Percentiles rank a stretch among this genome's conserved stretches.
Conservation (phyloP, 495 filamentous ascomycete genomes). For the Cercophora newfieldiana region DNA sequence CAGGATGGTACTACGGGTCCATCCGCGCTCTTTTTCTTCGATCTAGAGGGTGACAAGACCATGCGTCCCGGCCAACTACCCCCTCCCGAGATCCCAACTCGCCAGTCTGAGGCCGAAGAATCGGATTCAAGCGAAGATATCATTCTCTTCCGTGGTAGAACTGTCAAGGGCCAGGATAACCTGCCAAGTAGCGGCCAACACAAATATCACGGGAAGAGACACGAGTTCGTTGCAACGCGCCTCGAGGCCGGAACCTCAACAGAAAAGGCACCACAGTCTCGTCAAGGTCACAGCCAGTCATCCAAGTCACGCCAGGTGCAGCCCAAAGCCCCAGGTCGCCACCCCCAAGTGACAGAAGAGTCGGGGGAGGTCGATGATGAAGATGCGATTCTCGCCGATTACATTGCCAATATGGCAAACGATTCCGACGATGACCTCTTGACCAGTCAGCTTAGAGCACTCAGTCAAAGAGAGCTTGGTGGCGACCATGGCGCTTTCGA, state of each 20-base stretch:
- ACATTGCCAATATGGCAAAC: slow-evolving; percentile 69
- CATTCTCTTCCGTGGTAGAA: slow-evolving; percentile 64
- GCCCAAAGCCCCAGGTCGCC: not conserved
- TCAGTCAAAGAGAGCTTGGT: slow-evolving; percentile 49
- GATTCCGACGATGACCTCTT: slow-evolving; percentile 38
- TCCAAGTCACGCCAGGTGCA: not conserved
- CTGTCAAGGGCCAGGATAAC: slow-evolving; percentile 11
- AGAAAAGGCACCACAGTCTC: not conserved
- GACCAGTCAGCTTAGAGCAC: slow-evolving; percentile 20
- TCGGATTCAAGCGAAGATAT: slow-evolving; percentile 65
- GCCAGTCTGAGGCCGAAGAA: slow-evolving; percentile 36
- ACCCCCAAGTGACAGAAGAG: slow-evolving; percentile 11
- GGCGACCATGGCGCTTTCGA: slow-evolving; percentile 38
- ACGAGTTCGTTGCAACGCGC: not conserved
- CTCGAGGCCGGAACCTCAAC: not conserved
- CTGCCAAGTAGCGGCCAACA: not conserved
- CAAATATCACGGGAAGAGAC: not conserved
- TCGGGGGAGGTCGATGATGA: slow-evolving; percentile 42
- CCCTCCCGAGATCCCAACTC: slow-evolving; percentile 14
- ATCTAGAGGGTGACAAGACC: slow-evolving; percentile 26
- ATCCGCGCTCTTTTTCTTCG: slow-evolving; percentile 29
- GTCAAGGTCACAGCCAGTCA: not conserved
- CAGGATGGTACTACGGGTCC: not conserved
- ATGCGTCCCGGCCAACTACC: not conserved
- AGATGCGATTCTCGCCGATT: slow-evolving; percentile 66